Conservation (phyloP, 495 filamentous ascomycete genomes). For the Annulohypoxylon bovei region DNA sequence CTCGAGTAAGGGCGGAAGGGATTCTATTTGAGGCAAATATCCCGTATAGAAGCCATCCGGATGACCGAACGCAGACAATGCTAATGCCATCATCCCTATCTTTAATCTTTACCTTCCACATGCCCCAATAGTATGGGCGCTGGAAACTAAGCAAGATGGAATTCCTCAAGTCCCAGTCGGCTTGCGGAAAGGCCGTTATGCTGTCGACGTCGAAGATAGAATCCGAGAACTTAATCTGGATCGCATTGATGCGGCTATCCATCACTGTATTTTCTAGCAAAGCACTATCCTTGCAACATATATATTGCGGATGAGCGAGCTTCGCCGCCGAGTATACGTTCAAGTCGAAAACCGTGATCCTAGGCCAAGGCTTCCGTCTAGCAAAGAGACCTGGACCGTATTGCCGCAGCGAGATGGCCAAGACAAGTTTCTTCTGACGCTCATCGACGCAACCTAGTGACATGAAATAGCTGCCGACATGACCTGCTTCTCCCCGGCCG, state of each 20-base stretch:
- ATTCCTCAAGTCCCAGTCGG: conserved; percentile 39
- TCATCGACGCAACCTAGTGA: conserved; percentile 36
- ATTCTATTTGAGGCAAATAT: conserved; percentile 30
- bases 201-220: conserved; percentile 31
- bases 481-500: conserved; percentile 14
- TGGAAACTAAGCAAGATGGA: conserved; percentile 37
- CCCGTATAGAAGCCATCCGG: conserved; percentile 35
- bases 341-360: conserved; percentile 25
- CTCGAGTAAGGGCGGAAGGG: conserved; percentile 16
- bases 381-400: conserved; percentile 37
- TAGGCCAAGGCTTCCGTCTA: conserved; percentile 27
- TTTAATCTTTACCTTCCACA: conserved; percentile 27
- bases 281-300: conserved; percentile 28
- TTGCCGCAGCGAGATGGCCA: conserved; percentile 32
- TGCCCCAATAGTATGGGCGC: conserved; percentile 36
- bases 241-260: conserved; percentile 27
- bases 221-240: conserved; percentile 28
- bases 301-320: conserved; percentile 34
- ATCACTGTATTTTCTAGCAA: conserved; percentile 21
- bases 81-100: conserved; percentile 25
- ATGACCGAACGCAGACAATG: conserved; percentile 34
- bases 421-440: conserved; percentile 30
- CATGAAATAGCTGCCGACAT: conserved; percentile 33
- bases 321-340: conserved; percentile 34
- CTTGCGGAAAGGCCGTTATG: conserved; percentile 23